phyloP scores from a whole-genome alignment of 768 basidiomycete species.

The Phaeotremella fagi region DNA sequence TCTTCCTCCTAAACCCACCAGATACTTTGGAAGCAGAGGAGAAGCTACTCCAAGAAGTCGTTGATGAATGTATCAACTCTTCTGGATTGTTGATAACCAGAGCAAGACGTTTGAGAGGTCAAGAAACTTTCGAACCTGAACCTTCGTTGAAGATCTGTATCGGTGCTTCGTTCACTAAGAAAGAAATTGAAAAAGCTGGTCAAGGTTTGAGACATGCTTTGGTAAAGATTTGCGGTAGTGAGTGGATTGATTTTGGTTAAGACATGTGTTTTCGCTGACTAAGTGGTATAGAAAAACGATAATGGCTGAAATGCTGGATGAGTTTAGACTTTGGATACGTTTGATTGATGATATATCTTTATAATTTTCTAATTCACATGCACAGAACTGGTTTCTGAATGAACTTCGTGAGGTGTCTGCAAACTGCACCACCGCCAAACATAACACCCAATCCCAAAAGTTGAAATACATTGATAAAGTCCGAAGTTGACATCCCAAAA shows the following conservation, averaged over 20 bases:
- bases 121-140: slow-evolving; percentile 73
- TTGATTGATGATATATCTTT: too few relatives aligned
- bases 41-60: slow-evolving; percentile 77
- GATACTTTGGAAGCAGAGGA: slow-evolving; percentile 60
- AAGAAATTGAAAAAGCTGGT: slow-evolving; percentile 87
- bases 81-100: slow-evolving; percentile 76
- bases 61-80: slow-evolving; percentile 74
- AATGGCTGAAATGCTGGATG: too few relatives aligned
- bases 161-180: slow-evolving; percentile 71
- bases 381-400: too few relatives aligned
- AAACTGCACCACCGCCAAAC: too few relatives aligned
- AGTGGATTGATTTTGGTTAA: too few relatives aligned
- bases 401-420: too few relatives aligned
- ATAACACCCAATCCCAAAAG: too few relatives aligned
- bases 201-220: slow-evolving; percentile 67
- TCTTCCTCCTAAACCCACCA: slow-evolving; percentile 55
- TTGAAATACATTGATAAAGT: too few relatives aligned
- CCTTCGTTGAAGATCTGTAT: slow-evolving; percentile 83
- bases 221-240: slow-evolving; percentile 62
- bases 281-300: background rate
- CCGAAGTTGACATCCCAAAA: too few relatives aligned
- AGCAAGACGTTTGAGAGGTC: slow-evolving; percentile 72
- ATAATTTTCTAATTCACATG: too few relatives aligned
- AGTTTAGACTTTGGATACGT: too few relatives aligned
- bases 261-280: too few relatives aligned